These are phyloP conservation scores for Collybia nuda DNA, from an alignment of 768 basidiomycete genomes.

Conservation along the genomic window DNA sequence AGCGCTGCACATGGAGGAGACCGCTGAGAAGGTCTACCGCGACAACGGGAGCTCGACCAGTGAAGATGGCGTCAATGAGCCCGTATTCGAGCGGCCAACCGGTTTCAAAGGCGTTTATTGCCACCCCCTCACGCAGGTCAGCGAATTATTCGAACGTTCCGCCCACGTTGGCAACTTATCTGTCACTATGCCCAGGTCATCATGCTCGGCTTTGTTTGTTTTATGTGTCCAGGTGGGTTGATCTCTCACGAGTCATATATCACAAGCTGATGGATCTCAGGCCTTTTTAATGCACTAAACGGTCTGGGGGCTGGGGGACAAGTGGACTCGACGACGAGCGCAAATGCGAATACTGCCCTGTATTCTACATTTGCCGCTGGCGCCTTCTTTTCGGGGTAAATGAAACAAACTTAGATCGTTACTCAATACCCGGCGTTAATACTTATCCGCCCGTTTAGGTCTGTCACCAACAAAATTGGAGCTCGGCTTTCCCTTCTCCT, in stretches of 20 bases:
- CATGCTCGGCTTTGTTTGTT: conserved; percentile 71
- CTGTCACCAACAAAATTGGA: conserved; percentile 80
- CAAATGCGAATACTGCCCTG: conserved; percentile 68
- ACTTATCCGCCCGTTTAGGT: conserved; percentile 34
- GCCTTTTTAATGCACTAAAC: conserved; percentile 78
- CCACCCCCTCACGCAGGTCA: conserved; percentile 22
- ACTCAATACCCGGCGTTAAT: background rate
- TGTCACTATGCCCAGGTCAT: conserved; percentile 28
- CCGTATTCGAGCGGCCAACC: conserved; percentile 18
- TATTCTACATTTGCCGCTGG: conserved; percentile 54
- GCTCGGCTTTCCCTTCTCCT: conserved; percentile 68
- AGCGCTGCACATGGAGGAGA: no score
- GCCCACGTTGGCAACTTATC: background rate
- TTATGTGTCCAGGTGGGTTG: conserved; percentile 55
- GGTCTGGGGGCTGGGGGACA: conserved; percentile 83
- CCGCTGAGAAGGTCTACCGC: no score
- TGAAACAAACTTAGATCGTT: background rate
- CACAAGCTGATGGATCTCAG: conserved; percentile 27
- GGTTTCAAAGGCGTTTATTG: conserved; percentile 20
- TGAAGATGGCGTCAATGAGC: background rate
- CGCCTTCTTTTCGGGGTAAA: conserved; percentile 36
- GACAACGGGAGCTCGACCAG: no score
- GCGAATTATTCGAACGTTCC: background rate
- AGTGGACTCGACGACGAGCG: conserved; percentile 60
- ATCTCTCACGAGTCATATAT: background rate